phyloP scores from a whole-genome alignment of 495 filamentous ascomycete genomes.

The Clohesyomyces aquaticus region DNA sequence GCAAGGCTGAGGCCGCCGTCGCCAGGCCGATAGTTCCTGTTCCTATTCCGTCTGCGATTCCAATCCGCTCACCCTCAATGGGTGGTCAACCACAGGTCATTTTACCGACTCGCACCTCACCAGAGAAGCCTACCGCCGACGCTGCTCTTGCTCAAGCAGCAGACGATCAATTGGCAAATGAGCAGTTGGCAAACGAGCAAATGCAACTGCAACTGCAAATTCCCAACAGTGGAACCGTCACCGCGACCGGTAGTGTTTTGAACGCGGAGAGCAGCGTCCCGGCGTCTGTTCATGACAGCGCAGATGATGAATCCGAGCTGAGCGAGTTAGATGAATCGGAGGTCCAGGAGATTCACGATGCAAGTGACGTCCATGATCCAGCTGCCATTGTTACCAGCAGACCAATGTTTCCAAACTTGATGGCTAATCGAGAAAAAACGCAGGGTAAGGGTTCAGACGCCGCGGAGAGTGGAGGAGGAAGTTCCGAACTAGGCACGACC shows the following conservation, averaged over 20 bases:
- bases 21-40: slow-evolving; percentile 34
- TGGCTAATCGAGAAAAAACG: slow-evolving; percentile 20
- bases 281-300: slow-evolving; percentile 36
- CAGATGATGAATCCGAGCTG: slow-evolving; percentile 41
- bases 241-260: slow-evolving; percentile 12
- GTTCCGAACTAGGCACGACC: background rate
- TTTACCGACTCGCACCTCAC: slow-evolving; percentile 5
- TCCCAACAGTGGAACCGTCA: slow-evolving; percentile 19
- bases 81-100: slow-evolving; percentile 1
- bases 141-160: background rate
- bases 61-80: slow-evolving; percentile 33
- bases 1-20: slow-evolving; percentile 63
- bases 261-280: slow-evolving; percentile 31
- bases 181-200: no score
- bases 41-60: slow-evolving; percentile 17
- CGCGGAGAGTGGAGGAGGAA: background rate
- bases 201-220: no score
- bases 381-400: background rate
- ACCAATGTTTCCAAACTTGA: slow-evolving; percentile 17
- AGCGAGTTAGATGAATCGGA: slow-evolving; percentile 40
- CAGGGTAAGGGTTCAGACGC: background rate
- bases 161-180: no score
- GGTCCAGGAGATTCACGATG: slow-evolving; percentile 24
- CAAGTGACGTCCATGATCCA: background rate
- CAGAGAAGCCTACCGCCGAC: slow-evolving; percentile 19